Conservation (phyloP, 2,329 filamentous ascomycete species). For the Hypoxylon sp. region DNA sequence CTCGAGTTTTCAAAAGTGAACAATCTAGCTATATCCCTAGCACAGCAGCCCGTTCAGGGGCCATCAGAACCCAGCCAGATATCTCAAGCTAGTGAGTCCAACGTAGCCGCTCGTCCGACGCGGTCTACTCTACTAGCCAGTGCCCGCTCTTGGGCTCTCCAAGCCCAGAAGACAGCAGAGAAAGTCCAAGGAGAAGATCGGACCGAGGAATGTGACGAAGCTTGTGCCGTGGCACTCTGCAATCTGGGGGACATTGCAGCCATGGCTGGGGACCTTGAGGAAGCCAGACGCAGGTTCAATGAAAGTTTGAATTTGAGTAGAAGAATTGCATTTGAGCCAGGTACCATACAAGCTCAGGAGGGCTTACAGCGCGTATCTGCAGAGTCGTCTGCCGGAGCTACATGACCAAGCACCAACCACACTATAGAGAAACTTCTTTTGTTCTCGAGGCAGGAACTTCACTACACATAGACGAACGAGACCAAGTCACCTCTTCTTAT, state of each 20-base stretch:
- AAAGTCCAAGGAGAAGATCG: conserved; percentile 74
- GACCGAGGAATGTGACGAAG: conserved; percentile 83
- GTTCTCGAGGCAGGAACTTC: not conserved
- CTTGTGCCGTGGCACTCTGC: conserved; percentile 85
- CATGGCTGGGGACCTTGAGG: conserved; percentile 73
- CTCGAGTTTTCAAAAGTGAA: conserved; percentile 69
- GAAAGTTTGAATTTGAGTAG: conserved; percentile 74
- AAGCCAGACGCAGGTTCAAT: conserved; percentile 76
- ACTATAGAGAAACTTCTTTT: not conserved
- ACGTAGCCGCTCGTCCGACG: conserved; percentile 56
- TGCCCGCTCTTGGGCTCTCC: conserved; percentile 82
- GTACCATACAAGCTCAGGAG: conserved; percentile 64
- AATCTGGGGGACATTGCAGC: conserved; percentile 88
- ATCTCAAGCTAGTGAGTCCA: conserved; percentile 46
- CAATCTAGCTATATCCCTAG: conserved; percentile 80
- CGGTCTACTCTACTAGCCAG: conserved; percentile 74
- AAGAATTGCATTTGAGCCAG: conserved; percentile 65
- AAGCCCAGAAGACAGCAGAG: conserved; percentile 76
- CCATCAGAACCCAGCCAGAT: conserved; percentile 49
- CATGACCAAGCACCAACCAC: conserved; percentile 11
- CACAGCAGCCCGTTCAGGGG: conserved; percentile 69
- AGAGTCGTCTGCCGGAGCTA: conserved; percentile 2
- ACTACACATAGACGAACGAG: conserved; percentile 2
- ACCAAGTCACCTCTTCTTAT: not conserved
- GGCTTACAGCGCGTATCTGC: conserved; percentile 57